Percentiles rank a stretch among this genome's conserved stretches.
Evolutionary conservation across 352 stramenopile genomes (phyloP).

Genomic region (Thalassiosira pacifica): DNA sequence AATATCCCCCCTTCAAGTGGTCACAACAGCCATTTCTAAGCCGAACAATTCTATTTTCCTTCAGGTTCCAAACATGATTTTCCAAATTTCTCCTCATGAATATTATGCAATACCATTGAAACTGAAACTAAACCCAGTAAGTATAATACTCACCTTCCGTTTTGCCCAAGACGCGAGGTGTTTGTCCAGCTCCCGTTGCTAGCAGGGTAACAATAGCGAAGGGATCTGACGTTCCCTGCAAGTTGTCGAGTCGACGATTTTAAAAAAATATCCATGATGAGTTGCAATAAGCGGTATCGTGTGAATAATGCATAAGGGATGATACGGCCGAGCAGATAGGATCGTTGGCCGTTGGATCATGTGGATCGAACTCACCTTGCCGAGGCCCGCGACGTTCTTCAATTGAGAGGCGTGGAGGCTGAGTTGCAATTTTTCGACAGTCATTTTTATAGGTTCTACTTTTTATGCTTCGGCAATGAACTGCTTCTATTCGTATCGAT

Average conservation of each 20-base stretch:
- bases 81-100: no score
- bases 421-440: conserved; percentile 66
- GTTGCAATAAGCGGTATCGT: no score
- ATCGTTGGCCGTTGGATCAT: no score
- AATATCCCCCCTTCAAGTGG: no score
- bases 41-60: no score
- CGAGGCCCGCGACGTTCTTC: conserved; percentile 74
- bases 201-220: conserved; percentile 81
- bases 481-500: not conserved
- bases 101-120: no score
- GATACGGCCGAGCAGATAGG: no score
- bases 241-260: not conserved
- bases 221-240: conserved; percentile 71
- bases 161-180: conserved; percentile 74
- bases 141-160: conserved; percentile 71
- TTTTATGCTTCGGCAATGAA: not conserved
- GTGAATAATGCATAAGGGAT: no score
- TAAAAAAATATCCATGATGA: no score
- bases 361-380: no score
- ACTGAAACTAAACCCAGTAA: not conserved
- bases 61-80: no score
- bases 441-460: conserved; percentile 8
- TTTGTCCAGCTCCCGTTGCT: conserved; percentile 68
- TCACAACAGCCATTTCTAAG: no score
- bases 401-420: conserved; percentile 73